Conservation (phyloP, 139 green algal genomes). For the Tetradesmus lagerheimii region DNA sequence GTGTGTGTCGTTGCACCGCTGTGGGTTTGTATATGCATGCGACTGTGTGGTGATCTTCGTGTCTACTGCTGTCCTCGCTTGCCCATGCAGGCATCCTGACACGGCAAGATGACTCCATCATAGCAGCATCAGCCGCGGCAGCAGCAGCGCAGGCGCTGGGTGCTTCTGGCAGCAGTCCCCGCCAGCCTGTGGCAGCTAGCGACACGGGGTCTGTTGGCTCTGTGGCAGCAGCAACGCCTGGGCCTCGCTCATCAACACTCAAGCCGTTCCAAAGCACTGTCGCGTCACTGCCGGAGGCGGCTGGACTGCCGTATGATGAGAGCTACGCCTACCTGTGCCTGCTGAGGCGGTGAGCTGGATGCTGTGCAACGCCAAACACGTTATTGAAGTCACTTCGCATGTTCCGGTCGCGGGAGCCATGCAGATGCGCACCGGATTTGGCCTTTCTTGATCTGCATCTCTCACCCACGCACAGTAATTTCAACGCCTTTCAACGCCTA, state of each 20-base stretch:
- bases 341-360: not conserved
- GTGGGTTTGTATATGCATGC: not conserved
- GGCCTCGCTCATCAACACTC: not conserved
- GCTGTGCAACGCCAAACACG: too few relatives aligned
- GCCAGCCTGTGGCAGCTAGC: not conserved
- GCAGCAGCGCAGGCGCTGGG: not conserved
- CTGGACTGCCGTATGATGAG: conserved; percentile 46
- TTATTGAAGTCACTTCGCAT: too few relatives aligned
- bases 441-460: too few relatives aligned
- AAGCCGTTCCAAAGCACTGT: conserved; percentile 32
- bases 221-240: not conserved
- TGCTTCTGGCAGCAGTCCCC: not conserved
- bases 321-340: conserved; percentile 29
- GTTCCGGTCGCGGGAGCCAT: too few relatives aligned
- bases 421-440: too few relatives aligned
- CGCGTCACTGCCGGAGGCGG: conserved; percentile 35
- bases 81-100: not conserved
- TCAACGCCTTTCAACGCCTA: too few relatives aligned
- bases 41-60: too few relatives aligned
- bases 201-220: not conserved
- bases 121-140: not conserved
- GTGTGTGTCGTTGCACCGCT: not conserved
- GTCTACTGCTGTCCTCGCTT: too few relatives aligned
- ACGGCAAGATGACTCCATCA: not conserved
- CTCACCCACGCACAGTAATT: too few relatives aligned